These are phyloP conservation scores for Tetracentron sinense DNA, from an alignment of 164 flowering plant genomes.

Conservation along the genomic window DNA sequence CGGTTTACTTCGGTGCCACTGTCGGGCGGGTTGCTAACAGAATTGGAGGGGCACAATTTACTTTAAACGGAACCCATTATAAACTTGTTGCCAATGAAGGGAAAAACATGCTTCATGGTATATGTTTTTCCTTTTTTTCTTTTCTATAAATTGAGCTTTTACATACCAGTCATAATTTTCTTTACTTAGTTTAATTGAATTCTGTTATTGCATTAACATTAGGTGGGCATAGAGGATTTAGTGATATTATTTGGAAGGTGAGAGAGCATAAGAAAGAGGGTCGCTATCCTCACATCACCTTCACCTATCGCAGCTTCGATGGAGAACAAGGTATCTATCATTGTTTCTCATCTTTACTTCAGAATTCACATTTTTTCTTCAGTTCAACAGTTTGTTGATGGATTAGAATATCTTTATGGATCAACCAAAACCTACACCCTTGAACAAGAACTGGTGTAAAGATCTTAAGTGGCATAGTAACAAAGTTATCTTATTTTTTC, in stretches of 20 bases:
- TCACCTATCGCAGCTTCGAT: constrained; percentile 43
- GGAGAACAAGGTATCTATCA: constrained; percentile 62
- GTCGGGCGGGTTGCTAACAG: constrained; percentile 83
- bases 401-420: no score
- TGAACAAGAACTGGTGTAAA: no score
- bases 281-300: constrained; percentile 26
- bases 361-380: no score
- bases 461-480: no score
- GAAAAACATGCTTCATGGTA: constrained; percentile 61
- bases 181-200: no score
- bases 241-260: constrained; percentile 55
- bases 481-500: no score
- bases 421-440: no score
- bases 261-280: constrained; percentile 22
- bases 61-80: constrained; percentile 46
- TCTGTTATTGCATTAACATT: background rate
- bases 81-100: constrained; percentile 57
- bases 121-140: no score
- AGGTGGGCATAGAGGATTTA: constrained; percentile 59
- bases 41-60: constrained; percentile 57
- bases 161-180: no score
- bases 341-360: no score
- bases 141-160: no score
- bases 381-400: no score
- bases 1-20: constrained; percentile 54